These are phyloP conservation scores for Fusarium sp. DNA, from an alignment of 2,329 filamentous ascomycete species.

Conservation along the genomic window DNA sequence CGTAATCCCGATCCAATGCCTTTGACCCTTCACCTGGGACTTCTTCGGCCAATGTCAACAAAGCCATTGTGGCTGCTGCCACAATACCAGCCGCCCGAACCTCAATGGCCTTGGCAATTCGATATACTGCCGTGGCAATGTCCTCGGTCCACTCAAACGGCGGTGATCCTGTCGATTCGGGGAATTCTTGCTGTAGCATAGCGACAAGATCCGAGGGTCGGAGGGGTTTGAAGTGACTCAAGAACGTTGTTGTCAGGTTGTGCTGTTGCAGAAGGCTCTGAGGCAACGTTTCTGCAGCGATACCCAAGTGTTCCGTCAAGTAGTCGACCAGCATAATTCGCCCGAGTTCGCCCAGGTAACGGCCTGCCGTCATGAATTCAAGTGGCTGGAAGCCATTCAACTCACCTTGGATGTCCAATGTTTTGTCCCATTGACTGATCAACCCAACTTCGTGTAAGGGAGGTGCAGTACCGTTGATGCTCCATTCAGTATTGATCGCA, in stretches of 20 bases:
- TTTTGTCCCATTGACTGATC: constrained; percentile 75
- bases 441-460: constrained; percentile 71
- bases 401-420: constrained; percentile 73
- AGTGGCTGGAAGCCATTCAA: constrained; percentile 81
- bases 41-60: constrained; percentile 75
- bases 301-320: constrained; percentile 55
- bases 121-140: constrained; percentile 67
- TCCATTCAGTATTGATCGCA: constrained; percentile 86
- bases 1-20: constrained; percentile 46
- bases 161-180: constrained; percentile 53
- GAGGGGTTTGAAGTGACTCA: constrained; percentile 73
- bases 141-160: constrained; percentile 71
- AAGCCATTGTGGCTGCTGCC: constrained; percentile 75
- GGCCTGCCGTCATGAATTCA: constrained; percentile 84
- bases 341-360: constrained; percentile 80
- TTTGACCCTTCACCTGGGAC: constrained; percentile 54
- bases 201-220: constrained; percentile 54
- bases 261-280: constrained; percentile 65
- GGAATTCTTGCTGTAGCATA: constrained; percentile 63
- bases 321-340: constrained; percentile 76
- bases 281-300: constrained; percentile 61
- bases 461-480: constrained; percentile 77
- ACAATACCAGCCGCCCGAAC: constrained; percentile 77
- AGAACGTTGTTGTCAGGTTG: constrained; percentile 74
- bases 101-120: constrained; percentile 76